These are phyloP conservation scores for Fagopyrum esculentum DNA, from an alignment of 148 eudicot genomes.

Conservation along the genomic window DNA sequence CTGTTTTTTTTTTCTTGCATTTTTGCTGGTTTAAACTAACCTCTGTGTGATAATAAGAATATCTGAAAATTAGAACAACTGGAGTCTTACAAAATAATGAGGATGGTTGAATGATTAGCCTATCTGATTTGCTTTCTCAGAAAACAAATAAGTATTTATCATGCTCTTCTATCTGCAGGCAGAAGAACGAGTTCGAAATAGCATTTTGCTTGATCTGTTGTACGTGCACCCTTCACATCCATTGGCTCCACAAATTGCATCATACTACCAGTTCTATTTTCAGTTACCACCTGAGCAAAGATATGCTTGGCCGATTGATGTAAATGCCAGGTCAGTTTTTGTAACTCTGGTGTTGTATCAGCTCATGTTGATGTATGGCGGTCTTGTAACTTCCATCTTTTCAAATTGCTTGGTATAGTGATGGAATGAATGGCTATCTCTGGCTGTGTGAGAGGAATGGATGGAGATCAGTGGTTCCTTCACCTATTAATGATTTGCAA, in stretches of 20 bases:
- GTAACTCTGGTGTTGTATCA: background rate
- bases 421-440: slow-evolving; percentile 84
- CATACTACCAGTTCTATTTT: slow-evolving; percentile 45
- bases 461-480: slow-evolving; percentile 43
- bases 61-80: background rate
- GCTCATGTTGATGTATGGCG: background rate
- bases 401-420: slow-evolving; percentile 32
- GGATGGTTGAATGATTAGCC: background rate
- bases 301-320: slow-evolving; percentile 53
- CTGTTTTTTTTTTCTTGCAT: background rate
- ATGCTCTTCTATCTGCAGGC: slow-evolving; percentile 32
- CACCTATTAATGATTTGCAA: slow-evolving; percentile 58
- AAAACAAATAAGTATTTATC: background rate
- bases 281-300: slow-evolving; percentile 44
- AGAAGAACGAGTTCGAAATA: slow-evolving; percentile 64
- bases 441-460: slow-evolving; percentile 77
- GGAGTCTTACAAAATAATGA: background rate
- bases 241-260: slow-evolving; percentile 43
- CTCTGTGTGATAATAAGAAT: background rate
- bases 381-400: background rate
- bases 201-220: slow-evolving; percentile 67
- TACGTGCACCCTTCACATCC: slow-evolving; percentile 65
- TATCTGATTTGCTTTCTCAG: background rate
- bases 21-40: background rate
- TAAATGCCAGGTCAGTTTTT: slow-evolving; percentile 48